Percentiles rank a stretch among this genome's conserved stretches.
These are phyloP conservation scores for Linderina pennispora DNA, from an alignment of 192 early-diverging fungal genomes.

Conservation along the genomic window DNA sequence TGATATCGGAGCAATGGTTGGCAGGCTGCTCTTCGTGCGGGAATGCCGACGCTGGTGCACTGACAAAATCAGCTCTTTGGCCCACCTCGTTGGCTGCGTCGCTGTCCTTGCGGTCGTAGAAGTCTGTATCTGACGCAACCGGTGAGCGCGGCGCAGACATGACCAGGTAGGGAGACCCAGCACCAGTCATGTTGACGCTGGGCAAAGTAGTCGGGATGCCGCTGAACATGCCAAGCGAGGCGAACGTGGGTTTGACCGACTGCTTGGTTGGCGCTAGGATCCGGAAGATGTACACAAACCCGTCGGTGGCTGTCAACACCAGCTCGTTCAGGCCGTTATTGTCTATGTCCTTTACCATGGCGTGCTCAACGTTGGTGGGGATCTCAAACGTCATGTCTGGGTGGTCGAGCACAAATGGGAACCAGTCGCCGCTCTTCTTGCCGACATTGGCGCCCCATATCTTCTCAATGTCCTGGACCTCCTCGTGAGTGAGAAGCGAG, in stretches of 20 bases:
- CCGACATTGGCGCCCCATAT: slow-evolving; percentile 46
- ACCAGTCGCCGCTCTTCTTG: slow-evolving; percentile 48
- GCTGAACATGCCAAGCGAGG: slow-evolving; percentile 32
- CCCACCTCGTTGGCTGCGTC: too few relatives aligned
- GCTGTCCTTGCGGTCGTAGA: slow-evolving; percentile 3
- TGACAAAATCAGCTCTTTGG: too few relatives aligned
- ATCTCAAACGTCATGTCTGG: slow-evolving; percentile 45
- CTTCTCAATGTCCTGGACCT: slow-evolving; percentile 40
- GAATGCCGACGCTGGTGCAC: background rate
- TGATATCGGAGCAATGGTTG: too few relatives aligned
- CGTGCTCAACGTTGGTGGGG: slow-evolving; percentile 46
- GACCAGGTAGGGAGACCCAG: slow-evolving; percentile 41
- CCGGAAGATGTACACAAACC: slow-evolving; percentile 47
- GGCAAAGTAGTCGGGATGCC: slow-evolving; percentile 33
- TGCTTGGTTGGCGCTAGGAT: slow-evolving; percentile 34
- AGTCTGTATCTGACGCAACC: slow-evolving; percentile 34
- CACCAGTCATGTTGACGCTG: slow-evolving; percentile 35
- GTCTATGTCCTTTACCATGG: slow-evolving; percentile 44
- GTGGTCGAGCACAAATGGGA: slow-evolving; percentile 35
- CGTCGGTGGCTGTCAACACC: slow-evolving; percentile 47
- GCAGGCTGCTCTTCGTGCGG: too few relatives aligned
- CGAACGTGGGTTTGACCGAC: slow-evolving; percentile 27
- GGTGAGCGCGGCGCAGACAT: slow-evolving; percentile 48
- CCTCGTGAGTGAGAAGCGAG: slow-evolving; percentile 23
- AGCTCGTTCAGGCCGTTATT: slow-evolving; percentile 48